phyloP scores from a whole-genome alignment of 306 rosid species.

The Pterocarpus macrocarpus region DNA sequence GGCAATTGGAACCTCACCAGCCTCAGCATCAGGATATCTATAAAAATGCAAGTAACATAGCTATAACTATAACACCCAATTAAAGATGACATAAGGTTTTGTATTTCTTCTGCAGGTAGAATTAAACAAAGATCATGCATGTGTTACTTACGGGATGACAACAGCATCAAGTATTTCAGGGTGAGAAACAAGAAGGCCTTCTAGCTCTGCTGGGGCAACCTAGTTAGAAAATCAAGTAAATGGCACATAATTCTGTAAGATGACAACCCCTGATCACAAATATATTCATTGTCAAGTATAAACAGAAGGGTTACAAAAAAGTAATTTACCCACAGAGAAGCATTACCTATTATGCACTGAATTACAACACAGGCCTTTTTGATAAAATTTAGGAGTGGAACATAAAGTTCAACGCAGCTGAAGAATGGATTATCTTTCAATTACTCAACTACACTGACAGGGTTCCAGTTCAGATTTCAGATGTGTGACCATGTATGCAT shows the following conservation, averaged over 20 bases:
- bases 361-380: not conserved
- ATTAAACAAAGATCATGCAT: not conserved
- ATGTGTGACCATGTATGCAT: not conserved
- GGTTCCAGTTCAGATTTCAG: not conserved
- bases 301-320: no score
- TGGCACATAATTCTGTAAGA: constrained; percentile 5
- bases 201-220: constrained; percentile 99
- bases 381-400: not conserved
- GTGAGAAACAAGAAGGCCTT: constrained; percentile 92
- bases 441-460: not conserved
- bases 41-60: constrained; percentile 13
- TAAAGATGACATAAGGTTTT: not conserved
- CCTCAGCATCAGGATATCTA: constrained; percentile 93
- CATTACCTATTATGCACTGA: no score
- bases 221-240: constrained; percentile 44
- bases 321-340: no score
- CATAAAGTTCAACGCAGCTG: not conserved
- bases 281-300: not conserved
- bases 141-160: constrained; percentile 86
- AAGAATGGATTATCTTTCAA: not conserved
- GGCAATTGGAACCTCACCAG: constrained; percentile 92
- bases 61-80: constrained; percentile 20
- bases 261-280: not conserved
- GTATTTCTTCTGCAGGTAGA: not conserved
- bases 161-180: constrained; percentile 94